Conservation (phyloP, 148 eudicot genomes). For the Camellia granthamiana region DNA sequence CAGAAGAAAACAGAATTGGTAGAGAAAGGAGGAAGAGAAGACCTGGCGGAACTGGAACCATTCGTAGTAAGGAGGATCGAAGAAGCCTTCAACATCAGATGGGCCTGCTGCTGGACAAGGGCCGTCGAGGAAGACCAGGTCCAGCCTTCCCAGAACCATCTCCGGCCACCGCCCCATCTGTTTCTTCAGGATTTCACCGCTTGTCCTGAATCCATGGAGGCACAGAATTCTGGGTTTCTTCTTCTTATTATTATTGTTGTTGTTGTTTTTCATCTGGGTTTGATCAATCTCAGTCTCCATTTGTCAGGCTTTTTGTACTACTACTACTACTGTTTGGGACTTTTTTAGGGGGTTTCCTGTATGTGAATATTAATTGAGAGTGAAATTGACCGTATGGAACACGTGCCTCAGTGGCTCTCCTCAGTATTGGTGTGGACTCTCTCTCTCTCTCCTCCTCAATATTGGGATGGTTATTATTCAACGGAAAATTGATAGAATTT, state of each 20-base stretch:
- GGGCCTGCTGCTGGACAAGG: slow-evolving; percentile 16
- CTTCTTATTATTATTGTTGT: background rate
- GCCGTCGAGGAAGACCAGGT: slow-evolving; percentile 24
- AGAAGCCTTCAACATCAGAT: slow-evolving; percentile 18
- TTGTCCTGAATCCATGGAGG: slow-evolving; percentile 29
- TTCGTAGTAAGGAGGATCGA: slow-evolving; percentile 24
- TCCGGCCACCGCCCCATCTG: slow-evolving; percentile 24
- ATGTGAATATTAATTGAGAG: no score
- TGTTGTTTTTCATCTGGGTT: background rate
- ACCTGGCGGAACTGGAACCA: slow-evolving; percentile 28
- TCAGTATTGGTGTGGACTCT: no score
- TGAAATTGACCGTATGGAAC: no score
- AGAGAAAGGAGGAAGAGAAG: background rate
- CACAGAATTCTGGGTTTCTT: slow-evolving; percentile 20
- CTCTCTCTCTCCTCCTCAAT: no score
- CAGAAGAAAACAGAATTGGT: background rate
- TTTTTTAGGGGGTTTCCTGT: no score
- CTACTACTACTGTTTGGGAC: no score
- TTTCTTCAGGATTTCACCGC: slow-evolving; percentile 21
- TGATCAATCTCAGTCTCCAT: no score
- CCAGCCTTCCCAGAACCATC: slow-evolving; percentile 12
- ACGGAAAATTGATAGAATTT: no score
- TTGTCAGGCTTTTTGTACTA: no score
- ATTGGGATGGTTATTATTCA: no score
- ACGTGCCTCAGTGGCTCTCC: no score